Evolutionary conservation across 371 early-diverging fungal genomes (phyloP), one percentile per base, ranked within the genome.

Genomic region (Parasitella parasitica): DNA sequence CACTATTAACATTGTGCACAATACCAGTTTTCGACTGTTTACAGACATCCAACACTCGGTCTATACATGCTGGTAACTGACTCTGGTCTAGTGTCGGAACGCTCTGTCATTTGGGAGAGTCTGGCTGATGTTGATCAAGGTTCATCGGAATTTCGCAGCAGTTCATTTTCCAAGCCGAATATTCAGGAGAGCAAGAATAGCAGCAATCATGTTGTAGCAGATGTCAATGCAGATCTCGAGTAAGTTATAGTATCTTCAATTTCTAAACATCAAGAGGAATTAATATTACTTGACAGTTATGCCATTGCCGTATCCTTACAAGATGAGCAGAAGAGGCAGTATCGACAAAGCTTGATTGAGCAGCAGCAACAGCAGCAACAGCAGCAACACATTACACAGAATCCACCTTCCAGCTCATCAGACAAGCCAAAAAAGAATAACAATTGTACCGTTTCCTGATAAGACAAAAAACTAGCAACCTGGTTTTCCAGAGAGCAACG

Each of bases 51-150:
- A 0, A 61, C 76, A 63, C 76, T 70, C 7, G 83, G 74, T 22
- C 77, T 97, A 16, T 94, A 82, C 71, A 86, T 89, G 37, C 81
- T 97, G 24, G 91, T 94, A 36, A 95, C 96, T 3, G 97, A 97
- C 66, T 88, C 92, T 26, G 93, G 91, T 8, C 80, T 93, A 57
- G 85, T 88, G 0, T 76, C 78, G 28, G 87, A 91, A 51, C 53
- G 66, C 1, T 73, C 84, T 0, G 68, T 90, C 15, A 88, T 90
- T 4, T 94, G 94, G 94, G 93, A 94, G 68, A 86, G 87, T 3
- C 66, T 94, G 15, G 61, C 70, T 9, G 90, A 90, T 63, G 77
- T 93, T 0, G 84, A 89, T 62, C 90, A 89, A 75, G 75, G 82
- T 0, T 66, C 81, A 5, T 85, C 90, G 1, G 79, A 80, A 52